A percentile compares a stretch with the other conserved stretches of the same genome.
phyloP scores from a whole-genome alignment of 352 stramenopile species.

The Saprolegnia diclina region DNA sequence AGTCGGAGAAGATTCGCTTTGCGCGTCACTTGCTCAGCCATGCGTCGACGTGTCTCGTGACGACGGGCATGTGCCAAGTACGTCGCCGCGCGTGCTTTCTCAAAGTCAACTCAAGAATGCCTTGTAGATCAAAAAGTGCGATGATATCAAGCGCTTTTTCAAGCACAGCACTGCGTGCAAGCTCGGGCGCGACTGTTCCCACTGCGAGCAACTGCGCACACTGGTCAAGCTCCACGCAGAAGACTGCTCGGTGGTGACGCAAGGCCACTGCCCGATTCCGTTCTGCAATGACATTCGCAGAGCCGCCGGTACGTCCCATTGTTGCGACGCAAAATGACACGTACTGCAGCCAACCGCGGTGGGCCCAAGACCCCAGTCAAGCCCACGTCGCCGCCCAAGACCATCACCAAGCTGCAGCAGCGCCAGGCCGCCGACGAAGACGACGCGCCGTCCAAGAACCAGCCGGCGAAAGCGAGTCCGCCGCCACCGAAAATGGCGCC shows the following conservation, averaged over 20 bases:
- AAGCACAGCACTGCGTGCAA: conserved; percentile 78
- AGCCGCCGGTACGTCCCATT: conserved; percentile 9
- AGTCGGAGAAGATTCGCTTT: conserved; percentile 79
- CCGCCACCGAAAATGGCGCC: conserved; percentile 19
- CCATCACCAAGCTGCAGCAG: background rate
- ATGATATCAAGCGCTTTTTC: conserved; percentile 79
- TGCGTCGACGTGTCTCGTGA: conserved; percentile 54
- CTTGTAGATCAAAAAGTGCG: conserved; percentile 65
- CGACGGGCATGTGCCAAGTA: conserved; percentile 52
- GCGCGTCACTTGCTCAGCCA: conserved; percentile 76
- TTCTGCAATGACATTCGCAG: conserved; percentile 70
- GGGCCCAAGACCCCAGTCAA: background rate
- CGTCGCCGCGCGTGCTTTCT: background rate
- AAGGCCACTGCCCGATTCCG: conserved; percentile 71
- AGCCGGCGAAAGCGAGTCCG: conserved; percentile 17
- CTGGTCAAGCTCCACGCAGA: conserved; percentile 82
- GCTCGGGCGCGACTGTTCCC: conserved; percentile 55
- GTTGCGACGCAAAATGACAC: background rate
- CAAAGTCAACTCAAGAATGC: background rate
- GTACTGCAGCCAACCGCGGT: background rate
- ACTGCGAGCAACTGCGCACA: conserved; percentile 77
- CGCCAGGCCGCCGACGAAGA: conserved; percentile 53
- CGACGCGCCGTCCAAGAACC: conserved; percentile 39
- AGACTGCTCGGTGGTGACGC: conserved; percentile 54
- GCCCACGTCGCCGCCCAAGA: conserved; percentile 1